Conservation (phyloP, 352 stramenopile genomes). For the Phytophthora parvispora region DNA sequence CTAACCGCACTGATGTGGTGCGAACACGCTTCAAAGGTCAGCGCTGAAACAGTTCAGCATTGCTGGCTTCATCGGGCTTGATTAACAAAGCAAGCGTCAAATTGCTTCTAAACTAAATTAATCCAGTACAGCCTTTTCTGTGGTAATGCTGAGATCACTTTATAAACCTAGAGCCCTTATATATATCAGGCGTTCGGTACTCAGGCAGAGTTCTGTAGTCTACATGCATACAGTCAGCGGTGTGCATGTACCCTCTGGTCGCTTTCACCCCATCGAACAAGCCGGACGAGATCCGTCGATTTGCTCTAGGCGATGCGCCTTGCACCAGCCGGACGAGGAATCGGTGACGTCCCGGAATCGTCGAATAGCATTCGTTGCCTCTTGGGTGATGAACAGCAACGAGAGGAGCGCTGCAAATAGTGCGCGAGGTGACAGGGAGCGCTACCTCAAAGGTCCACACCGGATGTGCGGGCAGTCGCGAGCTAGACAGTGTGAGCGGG, state of each 20-base stretch:
- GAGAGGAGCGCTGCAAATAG: conserved; percentile 12
- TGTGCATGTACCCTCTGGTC: too few relatives aligned
- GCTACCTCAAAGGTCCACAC: conserved; percentile 6
- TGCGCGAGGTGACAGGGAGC: conserved; percentile 16
- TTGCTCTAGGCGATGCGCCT: conserved; percentile 10
- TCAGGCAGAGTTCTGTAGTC: too few relatives aligned
- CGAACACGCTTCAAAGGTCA: too few relatives aligned
- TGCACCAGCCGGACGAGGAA: conserved; percentile 6
- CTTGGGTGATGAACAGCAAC: conserved; percentile 13
- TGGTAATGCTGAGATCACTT: background rate
- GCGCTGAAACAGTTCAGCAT: too few relatives aligned
- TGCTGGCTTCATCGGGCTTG: too few relatives aligned
- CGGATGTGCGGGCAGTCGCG: conserved; percentile 15
- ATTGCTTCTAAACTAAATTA: background rate
- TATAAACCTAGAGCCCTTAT: too few relatives aligned
- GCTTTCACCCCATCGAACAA: conserved; percentile 28
- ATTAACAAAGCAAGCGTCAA: background rate
- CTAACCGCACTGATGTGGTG: too few relatives aligned
- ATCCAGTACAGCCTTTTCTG: background rate
- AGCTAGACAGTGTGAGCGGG: conserved; percentile 14
- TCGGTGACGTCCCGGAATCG: conserved; percentile 22
- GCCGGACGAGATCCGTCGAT: conserved; percentile 22
- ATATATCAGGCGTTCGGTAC: too few relatives aligned
- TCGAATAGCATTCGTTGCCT: conserved; percentile 13
- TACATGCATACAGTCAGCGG: too few relatives aligned